These are phyloP conservation scores for Hanseniaspora singularis DNA, from an alignment of 805 yeast genomes.

Conservation along the genomic window DNA sequence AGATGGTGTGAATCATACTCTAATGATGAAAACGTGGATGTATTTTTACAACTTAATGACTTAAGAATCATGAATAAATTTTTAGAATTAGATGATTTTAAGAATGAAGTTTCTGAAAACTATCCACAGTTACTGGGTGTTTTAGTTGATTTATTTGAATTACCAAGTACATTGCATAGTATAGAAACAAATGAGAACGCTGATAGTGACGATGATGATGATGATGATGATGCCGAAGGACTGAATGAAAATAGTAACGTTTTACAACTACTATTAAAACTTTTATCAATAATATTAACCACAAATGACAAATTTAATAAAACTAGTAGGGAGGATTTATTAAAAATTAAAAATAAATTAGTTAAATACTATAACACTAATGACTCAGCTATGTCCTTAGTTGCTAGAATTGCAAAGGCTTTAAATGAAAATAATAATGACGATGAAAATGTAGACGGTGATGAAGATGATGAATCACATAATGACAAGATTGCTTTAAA, in stretches of 20 bases:
- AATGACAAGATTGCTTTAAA: slow-evolving; percentile 34
- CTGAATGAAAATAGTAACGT: slow-evolving; percentile 9
- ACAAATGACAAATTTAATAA: slow-evolving; percentile 16
- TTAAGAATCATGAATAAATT: slow-evolving; percentile 49
- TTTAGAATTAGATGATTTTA: slow-evolving; percentile 8
- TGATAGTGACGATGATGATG: slow-evolving; percentile 25
- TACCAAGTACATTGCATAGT: slow-evolving; percentile 16
- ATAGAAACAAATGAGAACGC: slow-evolving; percentile 33
- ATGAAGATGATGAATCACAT: slow-evolving; percentile 14
- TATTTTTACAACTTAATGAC: slow-evolving; percentile 41
- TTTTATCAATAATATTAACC: slow-evolving; percentile 31
- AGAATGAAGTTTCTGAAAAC: slow-evolving; percentile 4
- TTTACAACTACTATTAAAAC: slow-evolving; percentile 25
- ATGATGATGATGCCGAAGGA: slow-evolving; percentile 25
- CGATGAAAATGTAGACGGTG: background rate
- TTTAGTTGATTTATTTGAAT: background rate
- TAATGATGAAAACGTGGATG: slow-evolving; percentile 7
- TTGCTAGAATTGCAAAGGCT: slow-evolving; percentile 5
- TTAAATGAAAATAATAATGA: background rate
- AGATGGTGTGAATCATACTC: slow-evolving; percentile 42
- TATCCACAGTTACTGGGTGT: slow-evolving; percentile 11
- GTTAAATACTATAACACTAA: background rate
- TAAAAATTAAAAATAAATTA: background rate
- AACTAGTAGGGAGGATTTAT: background rate
- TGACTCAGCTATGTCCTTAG: background rate